phyloP scores from a whole-genome alignment of 2,329 filamentous ascomycete genomes.

The Gremmenia infestans region DNA sequence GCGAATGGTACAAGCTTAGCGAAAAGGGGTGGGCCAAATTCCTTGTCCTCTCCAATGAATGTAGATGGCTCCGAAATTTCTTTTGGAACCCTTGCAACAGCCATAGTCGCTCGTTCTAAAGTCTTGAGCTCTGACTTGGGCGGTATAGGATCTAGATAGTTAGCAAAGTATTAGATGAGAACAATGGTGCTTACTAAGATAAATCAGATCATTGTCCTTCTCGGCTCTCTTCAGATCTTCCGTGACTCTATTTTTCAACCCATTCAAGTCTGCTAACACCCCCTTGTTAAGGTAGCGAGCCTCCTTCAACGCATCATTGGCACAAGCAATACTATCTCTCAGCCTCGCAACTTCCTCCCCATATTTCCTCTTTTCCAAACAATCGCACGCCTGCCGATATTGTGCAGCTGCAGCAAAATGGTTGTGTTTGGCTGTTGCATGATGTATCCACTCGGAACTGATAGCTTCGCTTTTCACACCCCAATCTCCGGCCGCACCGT shows the following conservation, averaged over 20 bases:
- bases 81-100: slow-evolving; percentile 68
- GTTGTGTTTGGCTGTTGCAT: slow-evolving; percentile 94
- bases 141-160: slow-evolving; percentile 62
- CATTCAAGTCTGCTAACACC: slow-evolving; percentile 77
- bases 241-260: slow-evolving; percentile 73
- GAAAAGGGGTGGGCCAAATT: slow-evolving; percentile 82
- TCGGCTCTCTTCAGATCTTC: slow-evolving; percentile 90
- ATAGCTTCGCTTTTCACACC: slow-evolving; percentile 86
- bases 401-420: slow-evolving; percentile 96
- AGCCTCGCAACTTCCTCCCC: slow-evolving; percentile 91
- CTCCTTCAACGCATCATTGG: slow-evolving; percentile 83
- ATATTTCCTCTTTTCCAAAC: slow-evolving; percentile 87
- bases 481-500: slow-evolving; percentile 76
- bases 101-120: slow-evolving; percentile 87
- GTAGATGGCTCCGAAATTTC: slow-evolving; percentile 78
- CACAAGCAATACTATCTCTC: slow-evolving; percentile 74
- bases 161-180: slow-evolving; percentile 22
- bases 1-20: slow-evolving; percentile 91
- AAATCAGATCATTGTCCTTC: slow-evolving; percentile 95
- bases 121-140: slow-evolving; percentile 82
- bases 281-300: slow-evolving; percentile 74
- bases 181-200: slow-evolving; percentile 56
- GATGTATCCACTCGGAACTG: slow-evolving; percentile 94
- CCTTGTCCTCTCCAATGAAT: slow-evolving; percentile 71
- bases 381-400: slow-evolving; percentile 84